Evolutionary conservation across 2,329 filamentous ascomycete genomes (phyloP).

Genomic region (Pseudonectria buxi): DNA sequence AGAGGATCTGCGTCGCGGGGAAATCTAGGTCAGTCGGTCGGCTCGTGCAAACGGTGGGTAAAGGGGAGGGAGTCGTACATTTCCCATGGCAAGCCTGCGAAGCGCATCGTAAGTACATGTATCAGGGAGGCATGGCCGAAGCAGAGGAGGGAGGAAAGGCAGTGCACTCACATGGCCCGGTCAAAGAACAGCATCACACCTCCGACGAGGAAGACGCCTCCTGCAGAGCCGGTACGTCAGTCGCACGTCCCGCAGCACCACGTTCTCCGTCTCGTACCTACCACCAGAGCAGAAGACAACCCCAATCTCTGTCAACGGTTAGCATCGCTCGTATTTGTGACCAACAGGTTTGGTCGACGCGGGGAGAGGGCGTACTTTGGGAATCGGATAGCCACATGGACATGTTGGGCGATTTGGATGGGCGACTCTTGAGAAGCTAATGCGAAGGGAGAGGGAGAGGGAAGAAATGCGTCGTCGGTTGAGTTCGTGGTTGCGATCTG

Average conservation of each 20-base stretch:
- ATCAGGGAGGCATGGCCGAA: slow-evolving; percentile 2
- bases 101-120: slow-evolving; percentile 10
- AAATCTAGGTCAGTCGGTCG: slow-evolving; percentile 9
- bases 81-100: slow-evolving; percentile 89
- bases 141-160: slow-evolving; percentile 11
- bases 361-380: slow-evolving; percentile 63
- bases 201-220: slow-evolving; percentile 88
- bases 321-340: slow-evolving; percentile 17
- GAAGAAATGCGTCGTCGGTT: neutral
- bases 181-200: slow-evolving; percentile 98
- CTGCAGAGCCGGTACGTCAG: slow-evolving; percentile 38
- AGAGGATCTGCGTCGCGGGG: slow-evolving; percentile 66
- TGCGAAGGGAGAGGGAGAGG: neutral
- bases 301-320: slow-evolving; percentile 67
- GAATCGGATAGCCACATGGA: slow-evolving; percentile 95
- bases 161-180: slow-evolving; percentile 69
- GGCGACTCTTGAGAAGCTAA: no score
- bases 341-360: slow-evolving; percentile 15
- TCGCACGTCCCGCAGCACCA: slow-evolving; percentile 14
- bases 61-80: slow-evolving; percentile 49
- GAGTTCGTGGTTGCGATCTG: no score
- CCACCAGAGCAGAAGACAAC: slow-evolving; percentile 97
- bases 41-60: slow-evolving; percentile 4
- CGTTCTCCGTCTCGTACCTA: slow-evolving; percentile 46
- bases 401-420: slow-evolving; percentile 28